Evolutionary conservation across 805 yeast genomes (phyloP), one percentile per base, ranked within the genome.

Genomic region (Nakazawaea wyomingensis): DNA sequence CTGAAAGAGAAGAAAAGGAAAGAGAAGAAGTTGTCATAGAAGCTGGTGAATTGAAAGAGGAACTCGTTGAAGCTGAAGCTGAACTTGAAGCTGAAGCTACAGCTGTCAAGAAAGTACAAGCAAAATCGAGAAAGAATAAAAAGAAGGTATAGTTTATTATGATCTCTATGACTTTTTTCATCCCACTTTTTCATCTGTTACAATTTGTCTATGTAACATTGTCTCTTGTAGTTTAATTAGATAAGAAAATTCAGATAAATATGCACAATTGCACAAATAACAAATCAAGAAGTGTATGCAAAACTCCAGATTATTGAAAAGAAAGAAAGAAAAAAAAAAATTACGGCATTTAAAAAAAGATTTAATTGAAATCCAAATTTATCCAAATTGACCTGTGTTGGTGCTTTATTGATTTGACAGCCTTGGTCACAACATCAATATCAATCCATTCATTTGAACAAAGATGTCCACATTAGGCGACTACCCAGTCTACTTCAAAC

Each of bases 401-500:
- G n/a, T n/a, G n/a, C n/a, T n/a, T n/a, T n/a, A n/a, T n/a, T n/a
- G n/a, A n/a, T n/a, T 37, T 3, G 7, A 17, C 28, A 29, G 18
- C 16, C 17, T 8, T 21, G 14, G 9, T 10, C 34, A 11, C 10
- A 10, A 6, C 34, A 32, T 5, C 34, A 37, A 37, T 13, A 37
- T 21, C 5, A 5, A 26, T 9, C 5, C 5, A 37, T n/a, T n/a
- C n/a, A n/a, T n/a, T n/a, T n/a, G 18, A 30, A 6, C 35, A 21
- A 31, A 9, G 14, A 39, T 44, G 47, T 38, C 47, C 13, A 22
- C 43, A 13, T 5, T 39, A 14, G n/a, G 34, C 9, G 39, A 28
- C 31, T 43, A 40, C 28, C 14, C 48, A 9, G 5, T 52, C 37
- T 11, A 58, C 55, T 16, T 33, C 34, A 17, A 39, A 18, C 24